Evolutionary conservation across 306 rosid genomes (phyloP).

Genomic region (Cicer bijugum): DNA sequence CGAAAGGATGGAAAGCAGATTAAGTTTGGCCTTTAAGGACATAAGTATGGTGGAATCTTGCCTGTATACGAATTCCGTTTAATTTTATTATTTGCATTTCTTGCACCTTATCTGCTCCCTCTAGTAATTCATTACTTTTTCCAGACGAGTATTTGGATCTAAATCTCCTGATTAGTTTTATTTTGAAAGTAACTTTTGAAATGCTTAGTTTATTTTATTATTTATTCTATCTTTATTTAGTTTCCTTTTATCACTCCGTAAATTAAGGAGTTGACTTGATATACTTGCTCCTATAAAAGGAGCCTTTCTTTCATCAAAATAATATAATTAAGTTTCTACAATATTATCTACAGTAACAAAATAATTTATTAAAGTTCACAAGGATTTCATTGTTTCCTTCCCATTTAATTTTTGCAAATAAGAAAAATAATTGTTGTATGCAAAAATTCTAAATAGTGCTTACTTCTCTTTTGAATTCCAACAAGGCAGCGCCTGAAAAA

Average conservation of each 20-base stretch:
- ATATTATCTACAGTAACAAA: not conserved
- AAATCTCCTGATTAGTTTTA: conserved; percentile 35
- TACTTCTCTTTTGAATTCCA: conserved; percentile 99
- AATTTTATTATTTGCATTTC: conserved; percentile 34
- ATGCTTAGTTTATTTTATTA: too few relatives aligned
- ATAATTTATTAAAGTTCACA: conserved; percentile 11
- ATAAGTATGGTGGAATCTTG: conserved; percentile 29
- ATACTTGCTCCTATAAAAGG: too few relatives aligned
- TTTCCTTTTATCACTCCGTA: too few relatives aligned
- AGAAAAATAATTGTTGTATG: conserved; percentile 30
- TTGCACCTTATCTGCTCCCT: not conserved
- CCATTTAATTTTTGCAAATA: conserved; percentile 32
- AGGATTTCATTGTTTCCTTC: conserved; percentile 9
- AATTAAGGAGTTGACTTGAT: too few relatives aligned
- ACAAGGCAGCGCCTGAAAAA: conserved; percentile 98
- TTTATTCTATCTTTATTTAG: too few relatives aligned
- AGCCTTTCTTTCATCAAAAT: too few relatives aligned
- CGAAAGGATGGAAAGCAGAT: conserved; percentile 43
- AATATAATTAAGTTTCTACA: too few relatives aligned
- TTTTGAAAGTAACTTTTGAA: not conserved
- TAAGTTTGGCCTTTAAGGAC: conserved; percentile 25
- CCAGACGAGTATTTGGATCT: not conserved
- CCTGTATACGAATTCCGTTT: conserved; percentile 19
- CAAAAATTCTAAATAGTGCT: conserved; percentile 46
- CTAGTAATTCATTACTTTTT: conserved; percentile 22